Base-by-base conservation (phyloP, 2,329 filamentous ascomycete genomes). In the Metarhizium robertsii region DNA sequence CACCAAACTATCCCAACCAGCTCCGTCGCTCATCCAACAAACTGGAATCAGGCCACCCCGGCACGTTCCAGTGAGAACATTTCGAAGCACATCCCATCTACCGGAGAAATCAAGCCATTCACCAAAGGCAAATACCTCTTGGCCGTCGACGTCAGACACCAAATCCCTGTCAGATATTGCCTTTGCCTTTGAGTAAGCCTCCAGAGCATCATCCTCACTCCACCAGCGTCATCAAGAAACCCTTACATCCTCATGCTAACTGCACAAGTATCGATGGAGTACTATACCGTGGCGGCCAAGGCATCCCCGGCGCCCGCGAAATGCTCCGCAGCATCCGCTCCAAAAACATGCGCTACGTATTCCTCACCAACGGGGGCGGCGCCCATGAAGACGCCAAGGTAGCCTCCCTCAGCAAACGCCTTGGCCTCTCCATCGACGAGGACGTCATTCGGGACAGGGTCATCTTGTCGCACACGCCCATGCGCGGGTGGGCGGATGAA, bases 341-440 rank as follows among this genome's bases (percentile, higher is more conserved):
- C 50, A 79, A 91, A 65, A 78, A 81, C 50, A 90, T 96, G 49
- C 92, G 92, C 13, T 97, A 95, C 73, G 92, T 99, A 64, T 83
- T 99, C 38, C 79, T 99, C 59, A 99, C 94, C 57, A 99, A 99
- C 71, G 94, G 94, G 62, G 94, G 94, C 46, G 94, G 94, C 56
- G 90, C 87, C 66, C 83, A 85, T 59, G 92, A 97, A 71, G 60
- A 65, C 18, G 66, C 63, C 46, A 73, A 73, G 55, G 68, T 61
- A 11, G 64, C 63, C 1, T 71, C 70, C 3, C 55, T 73, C 38
- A 62, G 64, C 32, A 64, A 69, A 54, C 62, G 70, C 4, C 63
- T 73, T 2, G 61, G 65, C 4, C 57, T 72, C 2, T 56, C 60
- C 6, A 60, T 63, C n/a, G 60, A 69, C 3, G 66, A 71, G 36